Conservation (phyloP, 1,139 yeast species). For the Pichia sp. region DNA sequence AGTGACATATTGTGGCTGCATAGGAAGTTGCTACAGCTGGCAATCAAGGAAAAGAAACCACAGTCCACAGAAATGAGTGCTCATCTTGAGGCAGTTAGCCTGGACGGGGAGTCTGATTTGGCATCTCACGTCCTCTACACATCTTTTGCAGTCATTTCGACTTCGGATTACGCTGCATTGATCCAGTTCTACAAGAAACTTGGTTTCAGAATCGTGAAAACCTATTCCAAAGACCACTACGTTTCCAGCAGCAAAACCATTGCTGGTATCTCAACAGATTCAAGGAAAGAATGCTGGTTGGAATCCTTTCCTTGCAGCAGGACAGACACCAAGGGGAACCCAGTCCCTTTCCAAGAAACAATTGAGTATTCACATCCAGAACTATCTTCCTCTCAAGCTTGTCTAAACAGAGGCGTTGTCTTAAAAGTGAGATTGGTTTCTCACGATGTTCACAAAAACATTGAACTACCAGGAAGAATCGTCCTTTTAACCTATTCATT, state of each 20-base stretch:
- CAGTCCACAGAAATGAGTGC: neutral
- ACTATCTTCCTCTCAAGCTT: slow-evolving; percentile 23
- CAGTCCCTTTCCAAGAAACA: slow-evolving; percentile 29
- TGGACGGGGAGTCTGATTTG: neutral
- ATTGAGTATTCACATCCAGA: slow-evolving; percentile 47
- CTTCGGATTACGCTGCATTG: slow-evolving; percentile 42
- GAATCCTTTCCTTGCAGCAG: slow-evolving; percentile 62
- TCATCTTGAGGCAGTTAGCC: neutral
- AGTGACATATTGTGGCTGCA: neutral
- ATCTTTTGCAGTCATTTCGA: slow-evolving; percentile 55
- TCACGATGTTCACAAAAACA: slow-evolving; percentile 34
- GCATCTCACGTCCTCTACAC: slow-evolving; percentile 26
- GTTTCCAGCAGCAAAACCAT: slow-evolving; percentile 32
- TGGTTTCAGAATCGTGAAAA: slow-evolving; percentile 57
- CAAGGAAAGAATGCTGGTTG: slow-evolving; percentile 65
- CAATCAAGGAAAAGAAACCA: neutral
- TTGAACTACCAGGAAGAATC: slow-evolving; percentile 36
- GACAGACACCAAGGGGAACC: slow-evolving; percentile 27
- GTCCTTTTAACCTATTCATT: slow-evolving; percentile 52
- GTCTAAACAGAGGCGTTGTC: slow-evolving; percentile 45
- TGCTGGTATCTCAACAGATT: slow-evolving; percentile 58
- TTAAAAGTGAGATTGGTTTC: slow-evolving; percentile 56
- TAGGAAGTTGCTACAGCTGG: neutral
- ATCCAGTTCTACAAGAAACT: slow-evolving; percentile 50
- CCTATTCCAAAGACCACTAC: slow-evolving; percentile 48